Percentiles rank a stretch among this genome's conserved stretches.
phyloP scores from a whole-genome alignment of 176 grass and related monocot species.

The Avena sativa region DNA sequence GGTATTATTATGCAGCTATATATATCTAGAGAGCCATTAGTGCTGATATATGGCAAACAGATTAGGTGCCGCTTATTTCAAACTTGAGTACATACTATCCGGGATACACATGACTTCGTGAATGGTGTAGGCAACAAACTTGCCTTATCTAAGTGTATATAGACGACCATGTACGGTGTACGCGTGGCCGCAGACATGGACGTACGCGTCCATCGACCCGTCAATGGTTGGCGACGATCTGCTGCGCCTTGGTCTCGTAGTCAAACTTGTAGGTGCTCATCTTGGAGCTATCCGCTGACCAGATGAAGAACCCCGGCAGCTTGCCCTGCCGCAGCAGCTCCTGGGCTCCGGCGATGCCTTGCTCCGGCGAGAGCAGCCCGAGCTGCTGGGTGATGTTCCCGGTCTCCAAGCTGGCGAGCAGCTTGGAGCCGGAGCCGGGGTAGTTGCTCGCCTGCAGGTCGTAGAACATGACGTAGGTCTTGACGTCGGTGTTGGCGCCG shows the following conservation, averaged over 20 bases:
- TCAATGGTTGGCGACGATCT: constrained; percentile 58
- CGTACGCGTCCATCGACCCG: background rate
- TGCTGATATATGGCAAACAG: background rate
- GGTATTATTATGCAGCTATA: too few relatives aligned
- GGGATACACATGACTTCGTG: background rate
- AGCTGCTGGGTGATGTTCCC: background rate
- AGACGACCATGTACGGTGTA: too few relatives aligned
- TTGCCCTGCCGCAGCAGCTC: constrained; percentile 54
- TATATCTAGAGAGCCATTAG: too few relatives aligned
- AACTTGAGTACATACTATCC: background rate
- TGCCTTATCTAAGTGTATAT: too few relatives aligned
- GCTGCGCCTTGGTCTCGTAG: constrained; percentile 51
- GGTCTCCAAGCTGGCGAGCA: constrained; percentile 65
- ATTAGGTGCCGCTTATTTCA: constrained; percentile 15
- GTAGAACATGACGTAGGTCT: constrained; percentile 51
- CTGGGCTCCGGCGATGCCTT: constrained; percentile 34
- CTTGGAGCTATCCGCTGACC: constrained; percentile 60
- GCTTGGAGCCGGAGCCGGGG: constrained; percentile 38
- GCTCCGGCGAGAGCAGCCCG: constrained; percentile 40
- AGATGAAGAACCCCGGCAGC: constrained; percentile 67
- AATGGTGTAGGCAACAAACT: background rate
- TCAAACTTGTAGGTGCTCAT: constrained; percentile 12
- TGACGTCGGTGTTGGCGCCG: constrained; percentile 41
- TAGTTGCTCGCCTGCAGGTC: constrained; percentile 42
- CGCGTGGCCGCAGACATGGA: background rate